Base-by-base conservation (phyloP, 768 basidiomycete genomes). In the Tricholoma flavovirens region DNA sequence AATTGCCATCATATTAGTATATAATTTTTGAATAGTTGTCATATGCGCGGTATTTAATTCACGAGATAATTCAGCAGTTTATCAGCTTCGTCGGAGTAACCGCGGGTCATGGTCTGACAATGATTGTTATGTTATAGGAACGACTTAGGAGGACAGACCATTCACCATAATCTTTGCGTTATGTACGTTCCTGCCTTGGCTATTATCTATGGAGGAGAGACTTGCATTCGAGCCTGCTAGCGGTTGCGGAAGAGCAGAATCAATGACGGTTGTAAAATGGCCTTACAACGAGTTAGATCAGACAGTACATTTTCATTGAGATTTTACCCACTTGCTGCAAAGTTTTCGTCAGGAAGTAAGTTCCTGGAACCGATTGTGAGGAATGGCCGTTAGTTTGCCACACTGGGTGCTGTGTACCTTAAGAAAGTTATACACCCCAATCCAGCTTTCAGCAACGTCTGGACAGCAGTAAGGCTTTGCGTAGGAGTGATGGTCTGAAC, bases 21-120 rank as follows among this genome's bases (percentile, higher is more conserved):
- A 30, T 7, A 33, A 55, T 4, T 19, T 17, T 40, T 59, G 58
- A 49, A 53, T 33, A 45, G 21, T 38, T 52, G 40, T 21, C 7
- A 35, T 5, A 42, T 56, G 53, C 36, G 59, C 51, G 50, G 60
- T 63, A 48, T 45, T 40, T 36, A 68, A 71, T 77, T 58, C 54
- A 88, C 93, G 70, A 95, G 66, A 64, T 88, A 93, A 62, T 95
- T 86, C 36, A 93, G 71, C 38, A 95, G 77, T 60, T 79, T 83
- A 70, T 94, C 90, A 0, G 86, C 93, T 66, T 93, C 93, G 50
- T 86, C 83, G 8, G 90, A 88, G 63, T 83, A 87, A 5, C 90
- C 90, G 26, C 88, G 78, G 26, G 82, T 82, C 63, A 95, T 82
- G 11, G 78, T 79, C 81, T 81, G 55, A 11, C 36, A n/a, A 30